phyloP scores from a whole-genome alignment of 305 asterid genomes.

The Fraxinus dipetala region DNA sequence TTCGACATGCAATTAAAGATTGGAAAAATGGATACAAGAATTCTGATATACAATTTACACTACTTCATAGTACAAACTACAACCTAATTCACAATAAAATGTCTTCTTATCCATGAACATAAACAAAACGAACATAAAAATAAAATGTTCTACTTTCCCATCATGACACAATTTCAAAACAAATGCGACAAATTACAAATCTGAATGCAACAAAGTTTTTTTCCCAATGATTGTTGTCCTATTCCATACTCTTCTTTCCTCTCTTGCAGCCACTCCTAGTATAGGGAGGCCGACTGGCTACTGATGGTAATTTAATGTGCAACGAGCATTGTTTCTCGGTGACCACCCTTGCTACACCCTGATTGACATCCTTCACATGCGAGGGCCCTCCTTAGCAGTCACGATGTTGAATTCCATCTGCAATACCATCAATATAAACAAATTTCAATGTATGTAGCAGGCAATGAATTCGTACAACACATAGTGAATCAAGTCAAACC shows the following conservation, averaged over 20 bases:
- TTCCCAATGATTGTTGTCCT: not conserved
- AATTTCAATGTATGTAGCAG: too few relatives aligned
- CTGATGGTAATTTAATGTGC: not conserved
- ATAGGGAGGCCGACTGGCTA: not conserved
- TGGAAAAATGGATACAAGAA: not conserved
- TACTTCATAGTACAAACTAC: too few relatives aligned
- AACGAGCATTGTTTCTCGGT: not conserved
- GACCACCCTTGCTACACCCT: not conserved
- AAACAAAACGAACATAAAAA: too few relatives aligned
- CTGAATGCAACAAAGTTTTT: not conserved
- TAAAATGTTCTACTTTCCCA: not conserved
- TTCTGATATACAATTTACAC: not conserved
- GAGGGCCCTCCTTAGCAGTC: not conserved
- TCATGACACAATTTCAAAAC: not conserved
- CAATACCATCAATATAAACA: not conserved
- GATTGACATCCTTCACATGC: not conserved
- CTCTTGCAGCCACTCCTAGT: not conserved
- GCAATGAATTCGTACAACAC: not conserved
- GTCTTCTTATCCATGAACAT: not conserved
- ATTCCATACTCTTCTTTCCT: not conserved
- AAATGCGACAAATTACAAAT: not conserved
- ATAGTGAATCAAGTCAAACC: not conserved
- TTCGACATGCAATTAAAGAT: not conserved
- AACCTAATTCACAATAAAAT: not conserved
- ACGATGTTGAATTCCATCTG: not conserved